Percentiles rank a stretch among this genome's conserved stretches.
phyloP scores from a whole-genome alignment of 495 filamentous ascomycete genomes.

The Xeromyces bisporus region DNA sequence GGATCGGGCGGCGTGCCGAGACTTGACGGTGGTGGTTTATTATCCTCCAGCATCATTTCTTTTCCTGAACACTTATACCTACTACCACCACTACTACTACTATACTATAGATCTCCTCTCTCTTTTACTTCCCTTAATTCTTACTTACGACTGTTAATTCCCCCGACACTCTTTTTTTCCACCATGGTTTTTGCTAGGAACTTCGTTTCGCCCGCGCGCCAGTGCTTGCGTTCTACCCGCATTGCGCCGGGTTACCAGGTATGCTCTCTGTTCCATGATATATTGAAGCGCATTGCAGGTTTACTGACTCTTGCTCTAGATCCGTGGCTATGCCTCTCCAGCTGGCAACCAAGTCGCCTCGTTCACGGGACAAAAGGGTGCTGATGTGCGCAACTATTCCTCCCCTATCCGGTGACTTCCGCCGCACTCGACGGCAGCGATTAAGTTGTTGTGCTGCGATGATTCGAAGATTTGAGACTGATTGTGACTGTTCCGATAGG shows the following conservation, averaged over 20 bases:
- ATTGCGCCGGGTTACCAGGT: slow-evolving; percentile 37
- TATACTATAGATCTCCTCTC: not conserved
- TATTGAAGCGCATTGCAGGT: slow-evolving; percentile 12
- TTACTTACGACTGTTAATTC: too few species aligned
- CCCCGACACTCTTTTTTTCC: slow-evolving; percentile 18
- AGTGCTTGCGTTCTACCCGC: slow-evolving; percentile 36
- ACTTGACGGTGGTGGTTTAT: too few species aligned
- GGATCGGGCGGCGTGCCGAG: not conserved
- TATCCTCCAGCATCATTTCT: too few species aligned
- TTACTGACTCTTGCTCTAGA: slow-evolving; percentile 12
- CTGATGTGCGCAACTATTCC: slow-evolving; percentile 45
- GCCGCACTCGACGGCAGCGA: slow-evolving; percentile 1
- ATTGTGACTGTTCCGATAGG: slow-evolving; percentile 32
- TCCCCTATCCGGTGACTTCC: slow-evolving; percentile 7
- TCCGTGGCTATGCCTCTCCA: slow-evolving; percentile 34
- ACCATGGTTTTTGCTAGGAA: slow-evolving; percentile 44
- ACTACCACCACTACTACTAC: too few species aligned
- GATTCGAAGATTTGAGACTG: slow-evolving; percentile 4
- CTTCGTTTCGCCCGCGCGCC: slow-evolving; percentile 35
- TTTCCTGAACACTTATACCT: too few species aligned
- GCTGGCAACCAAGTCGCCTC: slow-evolving; percentile 65
- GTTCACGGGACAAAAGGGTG: slow-evolving; percentile 77
- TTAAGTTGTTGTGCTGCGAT: not conserved
- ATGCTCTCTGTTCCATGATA: slow-evolving; percentile 5
- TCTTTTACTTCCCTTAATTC: too few species aligned